These are phyloP conservation scores for Chrysoporthe puriensis DNA, from an alignment of 2,329 filamentous ascomycete genomes.

Conservation along the genomic window DNA sequence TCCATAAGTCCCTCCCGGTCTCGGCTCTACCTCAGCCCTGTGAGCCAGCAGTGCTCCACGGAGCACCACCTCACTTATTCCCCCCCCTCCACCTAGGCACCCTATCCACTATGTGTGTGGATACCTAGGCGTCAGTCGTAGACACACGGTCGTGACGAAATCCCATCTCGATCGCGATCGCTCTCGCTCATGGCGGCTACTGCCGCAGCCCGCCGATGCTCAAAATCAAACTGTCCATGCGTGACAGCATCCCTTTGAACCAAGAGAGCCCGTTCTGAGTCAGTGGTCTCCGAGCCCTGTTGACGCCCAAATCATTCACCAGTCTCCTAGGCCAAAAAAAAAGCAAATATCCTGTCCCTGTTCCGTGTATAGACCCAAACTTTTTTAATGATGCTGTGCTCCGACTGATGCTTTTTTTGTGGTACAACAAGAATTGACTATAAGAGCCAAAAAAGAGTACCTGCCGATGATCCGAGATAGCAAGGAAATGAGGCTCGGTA, in stretches of 20 bases:
- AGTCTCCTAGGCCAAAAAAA: conserved; percentile 9
- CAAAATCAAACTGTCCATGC: neutral
- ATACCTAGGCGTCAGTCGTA: neutral
- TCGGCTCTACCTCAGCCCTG: conserved; percentile 19
- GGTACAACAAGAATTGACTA: conserved; percentile 25
- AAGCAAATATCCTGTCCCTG: conserved; percentile 27
- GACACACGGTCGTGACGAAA: neutral
- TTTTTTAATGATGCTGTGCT: conserved; percentile 39
- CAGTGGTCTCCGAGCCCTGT: neutral
- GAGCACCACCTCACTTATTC: neutral
- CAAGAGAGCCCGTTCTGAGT: conserved; percentile 7
- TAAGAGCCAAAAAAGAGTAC: conserved; percentile 12
- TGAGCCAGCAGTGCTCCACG: neutral
- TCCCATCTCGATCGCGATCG: neutral
- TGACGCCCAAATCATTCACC: neutral
- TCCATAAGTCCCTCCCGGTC: neutral
- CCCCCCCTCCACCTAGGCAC: conserved; percentile 1
- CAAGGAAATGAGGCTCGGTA: conserved; percentile 14
- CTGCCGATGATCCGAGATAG: conserved; percentile 19
- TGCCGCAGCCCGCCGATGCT: conserved; percentile 5
- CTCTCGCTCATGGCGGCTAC: neutral
- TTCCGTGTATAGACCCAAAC: conserved; percentile 28
- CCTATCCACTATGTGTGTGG: conserved; percentile 13
- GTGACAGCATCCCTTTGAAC: neutral
- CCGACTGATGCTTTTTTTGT: conserved; percentile 36